Evolutionary conservation across 2,329 filamentous ascomycete genomes (phyloP).

Genomic region (Hirsutella minnesotensis): DNA sequence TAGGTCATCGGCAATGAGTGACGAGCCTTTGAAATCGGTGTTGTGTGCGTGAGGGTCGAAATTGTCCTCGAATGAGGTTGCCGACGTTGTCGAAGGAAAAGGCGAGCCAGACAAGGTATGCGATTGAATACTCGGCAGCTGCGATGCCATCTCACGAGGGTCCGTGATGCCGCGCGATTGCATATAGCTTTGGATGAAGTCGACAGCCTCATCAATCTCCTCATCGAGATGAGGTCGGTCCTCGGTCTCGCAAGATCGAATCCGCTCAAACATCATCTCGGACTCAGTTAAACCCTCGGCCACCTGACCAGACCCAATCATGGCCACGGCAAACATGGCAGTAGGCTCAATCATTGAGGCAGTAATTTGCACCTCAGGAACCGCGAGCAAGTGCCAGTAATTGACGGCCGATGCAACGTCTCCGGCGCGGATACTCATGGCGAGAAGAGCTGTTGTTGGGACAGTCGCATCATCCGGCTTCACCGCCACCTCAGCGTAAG

Average conservation of each 20-base stretch:
- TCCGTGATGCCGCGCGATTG: conserved; percentile 40
- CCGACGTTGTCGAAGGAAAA: conserved; percentile 41
- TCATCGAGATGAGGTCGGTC: conserved; percentile 49
- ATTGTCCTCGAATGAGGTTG: conserved; percentile 61
- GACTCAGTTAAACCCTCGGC: conserved; percentile 71
- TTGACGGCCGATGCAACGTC: conserved; percentile 65
- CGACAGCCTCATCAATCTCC: conserved; percentile 77
- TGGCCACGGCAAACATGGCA: conserved; percentile 78
- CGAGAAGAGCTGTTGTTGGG: conserved; percentile 70
- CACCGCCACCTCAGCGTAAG: conserved; percentile 47
- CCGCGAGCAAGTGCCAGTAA: conserved; percentile 68
- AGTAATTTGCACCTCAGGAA: conserved; percentile 46
- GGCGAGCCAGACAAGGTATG: conserved; percentile 33
- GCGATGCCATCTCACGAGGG: conserved; percentile 40
- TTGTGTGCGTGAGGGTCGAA: conserved; percentile 85
- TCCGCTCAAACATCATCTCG: conserved; percentile 76
- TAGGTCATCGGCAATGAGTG: conserved; percentile 78
- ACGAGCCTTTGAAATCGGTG: conserved; percentile 88
- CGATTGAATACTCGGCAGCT: conserved; percentile 27
- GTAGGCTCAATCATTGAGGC: conserved; percentile 71
- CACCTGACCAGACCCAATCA: conserved; percentile 76
- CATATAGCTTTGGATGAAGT: conserved; percentile 55
- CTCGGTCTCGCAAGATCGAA: conserved; percentile 49
- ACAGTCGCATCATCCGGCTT: conserved; percentile 36
- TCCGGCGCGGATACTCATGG: conserved; percentile 73